phyloP scores from a whole-genome alignment of 179 eudicot genomes.

The Vitellaria paradoxa region DNA sequence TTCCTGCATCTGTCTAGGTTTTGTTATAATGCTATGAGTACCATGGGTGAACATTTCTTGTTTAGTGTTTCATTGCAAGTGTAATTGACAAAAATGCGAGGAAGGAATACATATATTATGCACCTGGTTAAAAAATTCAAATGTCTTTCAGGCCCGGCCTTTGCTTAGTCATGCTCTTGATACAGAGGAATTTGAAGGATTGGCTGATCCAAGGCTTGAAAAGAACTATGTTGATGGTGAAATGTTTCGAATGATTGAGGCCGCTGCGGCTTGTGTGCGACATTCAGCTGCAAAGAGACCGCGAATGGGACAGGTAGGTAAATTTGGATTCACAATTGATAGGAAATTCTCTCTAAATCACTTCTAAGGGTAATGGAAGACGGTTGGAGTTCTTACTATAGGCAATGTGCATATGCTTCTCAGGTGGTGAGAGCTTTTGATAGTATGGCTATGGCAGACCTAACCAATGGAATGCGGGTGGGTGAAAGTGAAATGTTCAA shows the following conservation, averaged over 20 bases:
- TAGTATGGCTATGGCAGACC: constrained; percentile 48
- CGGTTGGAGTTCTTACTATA: background rate
- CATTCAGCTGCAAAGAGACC: constrained; percentile 81
- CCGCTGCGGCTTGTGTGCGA: constrained; percentile 92
- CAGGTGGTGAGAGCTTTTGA: constrained; percentile 88
- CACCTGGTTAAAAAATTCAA: background rate
- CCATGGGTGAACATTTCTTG: background rate
- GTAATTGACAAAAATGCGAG: background rate
- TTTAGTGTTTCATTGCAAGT: background rate
- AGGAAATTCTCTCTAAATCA: background rate
- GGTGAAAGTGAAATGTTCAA: constrained; percentile 76
- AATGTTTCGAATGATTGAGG: constrained; percentile 75
- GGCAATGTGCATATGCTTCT: background rate
- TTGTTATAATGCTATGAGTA: background rate
- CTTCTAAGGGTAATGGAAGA: constrained; percentile 2
- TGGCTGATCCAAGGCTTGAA: constrained; percentile 77
- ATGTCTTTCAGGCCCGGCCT: constrained; percentile 77
- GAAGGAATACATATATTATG: background rate
- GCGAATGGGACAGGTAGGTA: constrained; percentile 84
- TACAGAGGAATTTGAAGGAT: constrained; percentile 45
- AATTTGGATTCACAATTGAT: background rate
- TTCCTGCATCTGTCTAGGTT: background rate
- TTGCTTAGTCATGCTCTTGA: constrained; percentile 73
- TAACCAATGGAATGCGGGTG: constrained; percentile 79
- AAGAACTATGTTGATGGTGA: constrained; percentile 54